A percentile compares a stretch with the other conserved stretches of the same genome.
Evolutionary conservation across 208 protist species (phyloP).

Genomic region (Leishmania aethiopica): DNA sequence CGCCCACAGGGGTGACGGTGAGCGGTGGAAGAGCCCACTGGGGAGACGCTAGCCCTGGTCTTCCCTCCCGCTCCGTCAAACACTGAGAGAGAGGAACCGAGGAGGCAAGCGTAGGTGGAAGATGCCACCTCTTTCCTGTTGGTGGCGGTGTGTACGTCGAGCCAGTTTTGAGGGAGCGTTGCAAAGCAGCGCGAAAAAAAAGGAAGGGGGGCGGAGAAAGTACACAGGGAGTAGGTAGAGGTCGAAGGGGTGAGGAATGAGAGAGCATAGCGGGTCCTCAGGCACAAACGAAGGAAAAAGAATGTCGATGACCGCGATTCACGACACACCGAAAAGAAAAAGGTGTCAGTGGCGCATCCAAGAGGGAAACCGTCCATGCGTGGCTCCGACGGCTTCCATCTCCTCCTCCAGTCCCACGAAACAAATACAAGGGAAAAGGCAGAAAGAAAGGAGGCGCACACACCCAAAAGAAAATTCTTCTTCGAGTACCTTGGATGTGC

Average conservation of each 20-base stretch:
- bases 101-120: neutral
- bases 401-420: neutral
- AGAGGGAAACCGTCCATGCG: constrained; percentile 1
- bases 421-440: neutral
- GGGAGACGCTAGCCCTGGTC: constrained; percentile 1
- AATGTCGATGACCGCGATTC: neutral
- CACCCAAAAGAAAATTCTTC: neutral
- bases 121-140: constrained; percentile 3
- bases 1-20: neutral
- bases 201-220: neutral
- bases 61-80: neutral
- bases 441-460: neutral
- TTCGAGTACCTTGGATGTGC: neutral
- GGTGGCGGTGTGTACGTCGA: neutral
- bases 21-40: neutral
- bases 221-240: neutral
- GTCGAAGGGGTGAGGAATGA: neutral
- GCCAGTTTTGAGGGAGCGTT: neutral
- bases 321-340: constrained; percentile 14
- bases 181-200: neutral
- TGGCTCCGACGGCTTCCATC: neutral
- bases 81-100: neutral
- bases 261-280: neutral
- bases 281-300: neutral
- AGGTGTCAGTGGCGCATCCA: neutral